Evolutionary conservation across 371 early-diverging fungal genomes (phyloP), one percentile per base, ranked within the genome.

Genomic region (Paraphysoderma sedebokerense): DNA sequence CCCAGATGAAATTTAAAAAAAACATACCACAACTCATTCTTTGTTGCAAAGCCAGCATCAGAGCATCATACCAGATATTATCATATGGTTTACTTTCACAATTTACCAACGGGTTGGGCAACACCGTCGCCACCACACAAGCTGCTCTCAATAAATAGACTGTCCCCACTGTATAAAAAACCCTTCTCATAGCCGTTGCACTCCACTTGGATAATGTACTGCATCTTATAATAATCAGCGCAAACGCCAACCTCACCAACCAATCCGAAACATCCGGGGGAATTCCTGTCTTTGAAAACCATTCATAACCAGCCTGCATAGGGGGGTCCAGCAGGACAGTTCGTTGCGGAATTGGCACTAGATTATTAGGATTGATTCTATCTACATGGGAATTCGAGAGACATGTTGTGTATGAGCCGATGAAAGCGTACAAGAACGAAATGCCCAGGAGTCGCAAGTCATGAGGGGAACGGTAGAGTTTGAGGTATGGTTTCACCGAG

Each of bases 341-440:
- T n/a, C 48, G 54, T 17, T 50, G 47, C 2, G 54, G 61, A 12
- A 61, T 49, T 30, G 35, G 51, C 15, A 54, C 38, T 4, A 61
- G 51, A 7, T 42, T 42, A 39, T 54, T 51, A 11, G 57, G 57
- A 46, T 61, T 57, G 45, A 38, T 36, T 22, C 61, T 44, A 32
- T 61, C 62, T 45, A 54, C 62, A 7, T 54, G 53, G 27, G 61
- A 61, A 17, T 61, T 61, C 17, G 54, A 47, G 20, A 61, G 28
- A 19, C 42, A 42, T 20, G 42, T 27, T 9, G 31, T 4, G 26
- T 17, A 28, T 9, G 27, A 24, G 42, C 42, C 28, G 19, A 13
- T 9, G 8, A 32, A 23, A 12, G 31, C 28, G 26, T 24, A 24
- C 19, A 22, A 9, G 19, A n/a, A 42, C 3, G 28, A 17, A 22